Evolutionary conservation across 2,329 filamentous ascomycete genomes (phyloP), one percentile per base, ranked within the genome.

Genomic region (Didymellaceae sp.): DNA sequence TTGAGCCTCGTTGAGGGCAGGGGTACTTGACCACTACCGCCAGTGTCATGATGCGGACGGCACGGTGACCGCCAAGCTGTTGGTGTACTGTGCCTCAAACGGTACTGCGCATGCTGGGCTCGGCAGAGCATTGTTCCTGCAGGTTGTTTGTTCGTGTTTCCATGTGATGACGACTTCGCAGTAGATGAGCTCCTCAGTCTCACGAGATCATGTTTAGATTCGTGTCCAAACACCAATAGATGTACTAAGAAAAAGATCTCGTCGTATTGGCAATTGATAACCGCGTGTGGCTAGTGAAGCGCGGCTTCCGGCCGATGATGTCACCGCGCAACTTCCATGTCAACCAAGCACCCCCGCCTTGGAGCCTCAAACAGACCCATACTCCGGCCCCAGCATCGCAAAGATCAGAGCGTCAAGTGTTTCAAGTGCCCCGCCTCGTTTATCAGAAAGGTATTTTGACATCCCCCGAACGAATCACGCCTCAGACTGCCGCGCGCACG

Each of bases 251-350:
- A 31, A 39, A 6, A 20, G 8, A 26, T 17, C 21, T 30, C 13
- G 37, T 53, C 22, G 31, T 32, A 44, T 39, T 33, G 16, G 24
- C 24, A 35, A 21, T 42, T 13, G 24, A 13, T 20, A 6, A 38
- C 24, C 8, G 33, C 26, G 39, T 45, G 49, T 51, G 45, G 38
- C 45, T 53, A 47, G 42, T 45, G 28, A 44, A 45, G 52, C 53
- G 46, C 45, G 25, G 52, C 59, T 64, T 63, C 61, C 56, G 46
- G 48, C 18, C 41, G 21, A 61, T 63, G 63, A 66, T 60, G 57
- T 66, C 60, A 65, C 52, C 35, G 48, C 51, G 42, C 52, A 35
- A 57, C 52, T 52, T 56, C 45, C 41, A 39, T 35, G 30, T 35
- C 33, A 24, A 54, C 45, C 43, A 35, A 59, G 26, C 11, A 55